Conservation (phyloP, 257 asterid genomes). For the Buddleja alternifolia region DNA sequence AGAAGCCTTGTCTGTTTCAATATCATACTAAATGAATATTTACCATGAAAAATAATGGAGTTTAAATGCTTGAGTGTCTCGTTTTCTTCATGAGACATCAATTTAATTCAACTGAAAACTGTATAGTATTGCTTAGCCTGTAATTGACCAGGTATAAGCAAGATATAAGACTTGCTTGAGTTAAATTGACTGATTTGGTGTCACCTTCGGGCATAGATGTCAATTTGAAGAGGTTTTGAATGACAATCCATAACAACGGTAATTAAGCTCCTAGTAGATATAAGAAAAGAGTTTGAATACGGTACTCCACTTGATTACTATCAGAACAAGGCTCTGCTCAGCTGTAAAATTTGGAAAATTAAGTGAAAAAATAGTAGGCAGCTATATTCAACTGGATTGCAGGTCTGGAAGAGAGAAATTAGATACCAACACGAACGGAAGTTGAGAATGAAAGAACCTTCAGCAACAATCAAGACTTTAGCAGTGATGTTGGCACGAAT, state of each 20-base stretch:
- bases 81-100: neutral
- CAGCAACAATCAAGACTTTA: conserved; percentile 4
- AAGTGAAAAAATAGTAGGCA: conserved; percentile 5
- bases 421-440: neutral
- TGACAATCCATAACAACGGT: neutral
- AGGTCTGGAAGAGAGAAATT: neutral
- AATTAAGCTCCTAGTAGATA: neutral
- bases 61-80: too few relatives aligned
- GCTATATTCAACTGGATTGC: conserved; percentile 18
- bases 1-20: too few relatives aligned
- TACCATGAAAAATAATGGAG: too few relatives aligned
- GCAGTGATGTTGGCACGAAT: neutral
- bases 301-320: neutral
- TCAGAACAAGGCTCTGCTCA: conserved; percentile 10
- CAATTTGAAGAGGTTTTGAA: neutral
- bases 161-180: neutral
- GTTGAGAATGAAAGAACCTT: conserved; percentile 10
- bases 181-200: neutral
- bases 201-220: neutral
- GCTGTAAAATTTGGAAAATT: conserved; percentile 9
- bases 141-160: neutral
- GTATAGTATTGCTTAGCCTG: neutral
- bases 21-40: too few relatives aligned
- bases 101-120: neutral
- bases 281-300: neutral